phyloP scores from a whole-genome alignment of 768 basidiomycete species.

The Hericium coralloides region DNA sequence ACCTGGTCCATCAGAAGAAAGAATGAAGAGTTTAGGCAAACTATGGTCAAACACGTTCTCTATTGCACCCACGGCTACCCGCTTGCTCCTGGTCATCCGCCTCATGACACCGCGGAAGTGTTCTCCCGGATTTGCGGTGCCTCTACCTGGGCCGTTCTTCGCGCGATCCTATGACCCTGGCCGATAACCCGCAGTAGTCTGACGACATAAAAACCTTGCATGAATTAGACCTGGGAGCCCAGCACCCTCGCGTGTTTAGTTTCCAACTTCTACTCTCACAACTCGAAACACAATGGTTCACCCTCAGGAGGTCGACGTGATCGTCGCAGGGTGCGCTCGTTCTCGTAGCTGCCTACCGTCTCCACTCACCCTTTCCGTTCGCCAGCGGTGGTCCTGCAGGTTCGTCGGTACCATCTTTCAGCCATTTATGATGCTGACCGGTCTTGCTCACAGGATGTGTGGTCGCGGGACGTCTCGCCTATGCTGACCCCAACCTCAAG shows the following conservation, averaged over 20 bases:
- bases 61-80: background rate
- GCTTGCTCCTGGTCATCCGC: background rate
- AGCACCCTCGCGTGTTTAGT: background rate
- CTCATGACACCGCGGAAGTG: background rate
- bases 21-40: background rate
- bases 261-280: background rate
- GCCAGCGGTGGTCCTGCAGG: slow-evolving; percentile 54
- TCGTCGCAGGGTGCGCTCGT: slow-evolving; percentile 44
- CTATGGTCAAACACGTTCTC: background rate
- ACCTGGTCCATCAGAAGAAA: background rate
- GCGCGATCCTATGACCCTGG: background rate
- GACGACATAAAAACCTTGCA: background rate
- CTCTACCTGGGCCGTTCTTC: background rate
- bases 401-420: slow-evolving; percentile 7
- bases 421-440: no score
- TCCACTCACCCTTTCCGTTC: background rate
- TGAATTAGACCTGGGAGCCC: background rate
- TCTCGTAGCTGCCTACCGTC: background rate
- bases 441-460: slow-evolving; percentile 38
- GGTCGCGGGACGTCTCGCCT: slow-evolving; percentile 59
- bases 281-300: slow-evolving; percentile 29
- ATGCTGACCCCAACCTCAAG: slow-evolving; percentile 62
- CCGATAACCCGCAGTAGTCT: background rate
- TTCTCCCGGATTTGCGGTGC: background rate
- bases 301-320: slow-evolving; percentile 65